A percentile compares a stretch with the other conserved stretches of the same genome.
These are phyloP conservation scores for Pichia sp. DNA, from an alignment of 1,139 yeast genomes.

Conservation along the genomic window DNA sequence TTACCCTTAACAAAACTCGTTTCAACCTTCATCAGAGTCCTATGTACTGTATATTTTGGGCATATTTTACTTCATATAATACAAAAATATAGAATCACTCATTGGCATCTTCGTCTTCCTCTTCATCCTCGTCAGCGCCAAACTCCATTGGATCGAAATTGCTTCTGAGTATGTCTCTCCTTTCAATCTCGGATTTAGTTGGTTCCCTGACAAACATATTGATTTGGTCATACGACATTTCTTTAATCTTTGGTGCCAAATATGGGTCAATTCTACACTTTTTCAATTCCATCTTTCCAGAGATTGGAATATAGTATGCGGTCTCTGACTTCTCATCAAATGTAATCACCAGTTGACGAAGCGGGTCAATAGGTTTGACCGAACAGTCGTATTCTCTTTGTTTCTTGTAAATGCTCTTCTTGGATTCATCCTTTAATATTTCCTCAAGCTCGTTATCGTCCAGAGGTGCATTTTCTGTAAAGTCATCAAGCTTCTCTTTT, in stretches of 20 bases:
- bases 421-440: constrained; percentile 32
- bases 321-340: constrained; percentile 47
- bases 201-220: constrained; percentile 66
- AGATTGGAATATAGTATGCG: constrained; percentile 68
- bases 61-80: no score
- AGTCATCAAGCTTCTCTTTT: constrained; percentile 32
- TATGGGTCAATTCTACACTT: constrained; percentile 66
- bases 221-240: constrained; percentile 38
- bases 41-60: no score
- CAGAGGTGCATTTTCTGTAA: constrained; percentile 38
- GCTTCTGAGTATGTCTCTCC: constrained; percentile 61
- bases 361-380: constrained; percentile 41
- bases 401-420: constrained; percentile 52
- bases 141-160: constrained; percentile 72
- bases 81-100: no score
- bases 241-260: constrained; percentile 33
- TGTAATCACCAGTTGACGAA: constrained; percentile 52
- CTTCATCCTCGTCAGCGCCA: constrained; percentile 35
- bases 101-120: no score
- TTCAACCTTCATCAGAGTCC: no score
- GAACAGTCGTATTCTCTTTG: constrained; percentile 78
- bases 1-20: no score
- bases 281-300: constrained; percentile 73
- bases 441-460: constrained; percentile 29
- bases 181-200: constrained; percentile 58